A percentile compares a stretch with the other conserved stretches of the same genome.
Evolutionary conservation across 2,329 filamentous ascomycete species (phyloP).

Genomic region (Scedosporium minutisporum): DNA sequence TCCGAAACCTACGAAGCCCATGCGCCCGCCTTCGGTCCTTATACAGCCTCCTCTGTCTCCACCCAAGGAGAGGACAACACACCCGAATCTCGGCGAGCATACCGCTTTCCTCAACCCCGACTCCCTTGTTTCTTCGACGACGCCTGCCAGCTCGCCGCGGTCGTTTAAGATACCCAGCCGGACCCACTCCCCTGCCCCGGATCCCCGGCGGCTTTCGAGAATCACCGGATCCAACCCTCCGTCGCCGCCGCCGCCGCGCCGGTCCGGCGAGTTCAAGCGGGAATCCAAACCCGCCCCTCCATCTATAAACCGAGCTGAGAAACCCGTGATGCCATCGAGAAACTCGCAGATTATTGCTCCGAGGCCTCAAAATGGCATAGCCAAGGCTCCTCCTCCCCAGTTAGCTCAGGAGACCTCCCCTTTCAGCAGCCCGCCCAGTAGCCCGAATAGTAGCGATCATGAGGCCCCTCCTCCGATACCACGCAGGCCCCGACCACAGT

Average conservation of each 20-base stretch:
- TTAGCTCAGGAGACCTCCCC: conserved; percentile 52
- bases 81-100: conserved; percentile 27
- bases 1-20: conserved; percentile 25
- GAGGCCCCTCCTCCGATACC: conserved; percentile 40
- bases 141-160: conserved; percentile 32
- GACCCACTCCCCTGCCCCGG: conserved; percentile 41
- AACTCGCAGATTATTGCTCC: conserved; percentile 16
- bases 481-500: conserved; percentile 37
- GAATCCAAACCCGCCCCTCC: conserved; percentile 49
- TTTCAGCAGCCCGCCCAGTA: conserved; percentile 78
- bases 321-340: conserved; percentile 32
- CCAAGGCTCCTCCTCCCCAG: not conserved
- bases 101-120: conserved; percentile 39
- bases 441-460: conserved; percentile 50
- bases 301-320: conserved; percentile 71
- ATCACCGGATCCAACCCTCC: conserved; percentile 41
- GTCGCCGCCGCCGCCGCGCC: conserved; percentile 53
- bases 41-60: conserved; percentile 64
- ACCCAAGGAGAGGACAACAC: conserved; percentile 35
- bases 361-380: conserved; percentile 11
- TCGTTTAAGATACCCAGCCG: conserved; percentile 46
- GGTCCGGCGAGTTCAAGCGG: conserved; percentile 49
- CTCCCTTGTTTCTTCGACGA: conserved; percentile 27
- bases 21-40: conserved; percentile 52
- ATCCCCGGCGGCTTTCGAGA: conserved; percentile 38